A percentile compares a stretch with the other conserved stretches of the same genome.
Evolutionary conservation across 2,329 filamentous ascomycete species (phyloP).

Genomic region (Cyphellophora attinorum): DNA sequence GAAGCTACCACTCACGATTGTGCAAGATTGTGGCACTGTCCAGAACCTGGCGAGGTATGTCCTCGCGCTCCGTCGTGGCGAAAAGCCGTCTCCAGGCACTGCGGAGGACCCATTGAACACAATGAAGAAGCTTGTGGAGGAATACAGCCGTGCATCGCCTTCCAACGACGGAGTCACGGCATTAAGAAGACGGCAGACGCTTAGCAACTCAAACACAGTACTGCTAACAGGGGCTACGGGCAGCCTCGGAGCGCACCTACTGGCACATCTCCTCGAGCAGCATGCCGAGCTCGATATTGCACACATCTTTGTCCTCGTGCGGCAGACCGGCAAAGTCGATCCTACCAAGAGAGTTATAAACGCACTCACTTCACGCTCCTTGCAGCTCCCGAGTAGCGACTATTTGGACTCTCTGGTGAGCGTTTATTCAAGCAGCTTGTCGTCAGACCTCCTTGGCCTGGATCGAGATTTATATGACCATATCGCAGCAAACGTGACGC

Average conservation of each 20-base stretch:
- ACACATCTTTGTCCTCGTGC: constrained; percentile 48
- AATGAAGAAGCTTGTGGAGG: background rate
- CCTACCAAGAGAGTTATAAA: constrained; percentile 36
- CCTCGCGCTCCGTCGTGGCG: constrained; percentile 14
- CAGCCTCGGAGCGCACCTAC: constrained; percentile 52
- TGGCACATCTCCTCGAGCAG: constrained; percentile 32
- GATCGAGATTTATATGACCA: constrained; percentile 27
- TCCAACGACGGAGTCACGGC: background rate
- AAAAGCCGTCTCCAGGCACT: constrained; percentile 12
- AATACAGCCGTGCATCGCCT: background rate
- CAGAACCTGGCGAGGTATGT: constrained; percentile 29
- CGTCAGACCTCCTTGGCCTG: constrained; percentile 40
- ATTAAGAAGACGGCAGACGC: too few species aligned
- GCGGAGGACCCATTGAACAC: background rate
- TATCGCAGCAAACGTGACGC: constrained; percentile 34
- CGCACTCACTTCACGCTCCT: constrained; percentile 30
- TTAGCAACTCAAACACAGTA: constrained; percentile 3
- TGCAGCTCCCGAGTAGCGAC: constrained; percentile 15
- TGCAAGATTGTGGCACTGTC: constrained; percentile 52
- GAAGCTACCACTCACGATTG: constrained; percentile 44
- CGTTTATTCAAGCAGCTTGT: constrained; percentile 40
- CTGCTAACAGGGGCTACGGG: constrained; percentile 55
- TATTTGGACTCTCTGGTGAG: constrained; percentile 30
- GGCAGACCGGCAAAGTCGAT: constrained; percentile 33
- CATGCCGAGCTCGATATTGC: constrained; percentile 21